phyloP scores from a whole-genome alignment of 2,329 filamentous ascomycete species.

The Fusarium dlaminii region DNA sequence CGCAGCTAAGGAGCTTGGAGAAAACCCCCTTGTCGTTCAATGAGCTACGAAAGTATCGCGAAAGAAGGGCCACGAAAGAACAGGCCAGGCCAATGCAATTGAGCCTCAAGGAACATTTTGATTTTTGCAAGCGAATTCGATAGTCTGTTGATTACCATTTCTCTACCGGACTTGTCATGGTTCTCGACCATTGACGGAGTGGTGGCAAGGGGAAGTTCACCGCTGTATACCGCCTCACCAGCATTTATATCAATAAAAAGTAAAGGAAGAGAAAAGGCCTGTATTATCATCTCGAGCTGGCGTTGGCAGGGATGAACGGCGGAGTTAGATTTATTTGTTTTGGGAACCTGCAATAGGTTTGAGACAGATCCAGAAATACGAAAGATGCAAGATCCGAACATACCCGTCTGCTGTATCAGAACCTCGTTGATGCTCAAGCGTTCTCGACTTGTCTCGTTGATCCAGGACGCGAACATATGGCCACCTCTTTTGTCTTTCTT shows the following conservation, averaged over 20 bases:
- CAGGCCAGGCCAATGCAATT: neutral
- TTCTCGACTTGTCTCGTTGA: conserved; percentile 19
- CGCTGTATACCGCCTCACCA: neutral
- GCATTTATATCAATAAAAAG: conserved; percentile 10
- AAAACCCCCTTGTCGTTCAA: conserved; percentile 43
- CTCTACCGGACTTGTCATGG: neutral
- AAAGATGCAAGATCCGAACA: conserved; percentile 17
- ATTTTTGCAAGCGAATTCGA: conserved; percentile 34
- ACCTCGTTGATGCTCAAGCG: conserved; percentile 28
- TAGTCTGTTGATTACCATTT: conserved; percentile 12
- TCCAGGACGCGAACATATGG: conserved; percentile 26
- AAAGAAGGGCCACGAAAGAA: neutral
- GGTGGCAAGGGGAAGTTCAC: neutral
- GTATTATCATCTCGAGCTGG: conserved; percentile 39
- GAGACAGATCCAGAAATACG: conserved; percentile 26
- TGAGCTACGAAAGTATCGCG: neutral
- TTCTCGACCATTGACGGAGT: neutral
- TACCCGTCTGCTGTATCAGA: conserved; percentile 13
- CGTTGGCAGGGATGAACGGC: conserved; percentile 33
- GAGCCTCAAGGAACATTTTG: conserved; percentile 1
- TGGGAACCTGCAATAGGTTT: conserved; percentile 21
- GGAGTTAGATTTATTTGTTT: conserved; percentile 35
- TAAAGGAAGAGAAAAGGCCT: conserved; percentile 14
- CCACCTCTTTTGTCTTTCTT: neutral
- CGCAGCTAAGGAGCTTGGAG: conserved; percentile 46